A percentile compares a stretch with the other conserved stretches of the same genome.
Conservation (phyloP, 2,329 filamentous ascomycete genomes). For the Fusarium hainanense region DNA sequence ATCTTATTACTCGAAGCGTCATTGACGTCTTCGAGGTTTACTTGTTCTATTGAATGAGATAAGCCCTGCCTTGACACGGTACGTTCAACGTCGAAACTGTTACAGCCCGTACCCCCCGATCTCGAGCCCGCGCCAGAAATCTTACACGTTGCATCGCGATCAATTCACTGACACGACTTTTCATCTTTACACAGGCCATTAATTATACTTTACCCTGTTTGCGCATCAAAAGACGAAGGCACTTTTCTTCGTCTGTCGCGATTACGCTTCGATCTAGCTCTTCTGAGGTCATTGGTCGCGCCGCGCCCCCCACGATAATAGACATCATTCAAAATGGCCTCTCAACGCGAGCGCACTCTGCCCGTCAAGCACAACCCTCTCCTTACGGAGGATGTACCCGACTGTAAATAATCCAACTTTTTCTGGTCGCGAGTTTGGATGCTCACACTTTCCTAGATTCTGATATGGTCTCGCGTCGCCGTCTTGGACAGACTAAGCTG, state of each 20-base stretch:
- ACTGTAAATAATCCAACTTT: slow-evolving; percentile 60
- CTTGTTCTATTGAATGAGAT: slow-evolving; percentile 35
- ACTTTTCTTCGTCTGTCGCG: slow-evolving; percentile 11
- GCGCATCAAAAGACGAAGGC: slow-evolving; percentile 25
- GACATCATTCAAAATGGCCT: slow-evolving; percentile 55
- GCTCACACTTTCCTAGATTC: slow-evolving; percentile 62
- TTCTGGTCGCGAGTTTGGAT: slow-evolving; percentile 20
- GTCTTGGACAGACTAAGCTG: slow-evolving; percentile 92
- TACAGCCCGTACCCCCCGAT: slow-evolving; percentile 30
- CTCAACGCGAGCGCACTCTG: slow-evolving; percentile 57
- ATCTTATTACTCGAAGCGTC: slow-evolving; percentile 25
- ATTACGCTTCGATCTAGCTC: slow-evolving; percentile 34
- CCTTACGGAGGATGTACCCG: slow-evolving; percentile 71
- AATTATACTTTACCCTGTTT: slow-evolving; percentile 16
- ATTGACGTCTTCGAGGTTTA: slow-evolving; percentile 25
- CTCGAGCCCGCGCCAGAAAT: slow-evolving; percentile 26
- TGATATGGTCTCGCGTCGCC: slow-evolving; percentile 83
- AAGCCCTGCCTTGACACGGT: slow-evolving; percentile 44
- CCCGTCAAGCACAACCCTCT: slow-evolving; percentile 74
- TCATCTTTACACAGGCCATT: slow-evolving; percentile 17
- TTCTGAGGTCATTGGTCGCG: slow-evolving; percentile 34
- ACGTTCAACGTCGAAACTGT: slow-evolving; percentile 32
- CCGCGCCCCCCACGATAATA: slow-evolving; percentile 38
- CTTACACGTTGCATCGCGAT: slow-evolving; percentile 10
- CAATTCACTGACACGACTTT: slow-evolving; percentile 37